Base-by-base conservation (phyloP, 2,329 filamentous ascomycete genomes). In the Geoglossum cookeanum region DNA sequence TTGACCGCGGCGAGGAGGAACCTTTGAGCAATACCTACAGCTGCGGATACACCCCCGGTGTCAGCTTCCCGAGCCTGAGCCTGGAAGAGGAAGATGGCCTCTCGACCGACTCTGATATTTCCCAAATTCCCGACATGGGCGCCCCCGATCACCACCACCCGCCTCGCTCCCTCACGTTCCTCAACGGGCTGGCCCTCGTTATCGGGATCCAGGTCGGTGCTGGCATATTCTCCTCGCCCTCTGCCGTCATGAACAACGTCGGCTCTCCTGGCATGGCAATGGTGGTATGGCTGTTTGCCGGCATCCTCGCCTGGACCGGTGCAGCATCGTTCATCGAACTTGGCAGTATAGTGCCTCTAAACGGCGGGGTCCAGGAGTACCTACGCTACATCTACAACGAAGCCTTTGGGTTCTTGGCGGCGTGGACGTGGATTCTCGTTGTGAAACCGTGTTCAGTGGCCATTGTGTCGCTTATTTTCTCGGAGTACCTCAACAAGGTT, bases 341-440 rank as follows among this genome's bases (percentile, higher is more conserved):
- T 11, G 80, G 80, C 8, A 80, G 79, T 3, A 78, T 79, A 3
- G 78, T 84, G 39, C 79, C 78, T 0, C 76, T 79, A 17, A 79
- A 83, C 72, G 78, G 80, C 3, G 80, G 80, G 15, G 75, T 83
- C 52, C 80, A 83, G 62, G 78, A 79, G 13, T 83, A 80, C 61
- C 71, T 84, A 5, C 72, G 75, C 61, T 75, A 79, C 64, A 76
- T 82, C 37, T 83, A 75, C 60, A 80, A 80, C 33, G 78, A 82
- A 55, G 68, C 78, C 1, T 74, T 75, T 54, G 80, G 79, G n/a
- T 83, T 82, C 62, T 65, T 83, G 4, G 78, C 78, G 4, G 78
- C 79, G 0, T 84, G 80, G 80, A 79, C 79, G 0, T 83, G 80
- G 77, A 75, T 83, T 57, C 73, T 83, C 4, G 78, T 76, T 22